Conservation (phyloP, 331 rosid species). For the Saraca asoca region DNA sequence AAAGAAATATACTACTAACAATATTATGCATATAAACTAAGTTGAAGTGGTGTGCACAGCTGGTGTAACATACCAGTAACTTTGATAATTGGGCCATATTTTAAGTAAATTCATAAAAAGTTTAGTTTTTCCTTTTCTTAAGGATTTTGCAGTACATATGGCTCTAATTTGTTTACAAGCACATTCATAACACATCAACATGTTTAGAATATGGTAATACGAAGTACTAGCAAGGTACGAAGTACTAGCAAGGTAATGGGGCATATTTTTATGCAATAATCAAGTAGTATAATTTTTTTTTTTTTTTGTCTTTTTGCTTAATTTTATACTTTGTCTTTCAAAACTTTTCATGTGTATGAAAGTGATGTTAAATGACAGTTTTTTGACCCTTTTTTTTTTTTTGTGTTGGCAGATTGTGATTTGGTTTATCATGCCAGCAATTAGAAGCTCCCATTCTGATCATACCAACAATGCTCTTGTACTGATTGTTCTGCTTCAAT, state of each 20-base stretch:
- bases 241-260: background rate
- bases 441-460: conserved; percentile 48
- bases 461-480: conserved; percentile 81
- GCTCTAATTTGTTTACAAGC: no score
- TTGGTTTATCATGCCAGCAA: conserved; percentile 44
- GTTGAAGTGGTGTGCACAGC: no score
- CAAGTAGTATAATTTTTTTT: background rate
- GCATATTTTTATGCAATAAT: background rate
- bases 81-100: background rate
- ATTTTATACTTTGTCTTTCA: background rate
- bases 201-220: no score
- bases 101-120: background rate
- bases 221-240: background rate
- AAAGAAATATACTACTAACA: background rate
- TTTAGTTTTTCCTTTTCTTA: background rate
- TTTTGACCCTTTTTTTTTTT: background rate
- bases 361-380: conserved; percentile 27
- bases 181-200: no score
- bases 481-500: conserved; percentile 78
- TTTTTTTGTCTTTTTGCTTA: background rate
- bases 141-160: no score
- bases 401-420: conserved; percentile 77
- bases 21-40: background rate
- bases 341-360: conserved; percentile 11
- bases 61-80: no score